These are phyloP conservation scores for Corynascus novoguineensis DNA, from an alignment of 495 filamentous ascomycete species.

Conservation along the genomic window DNA sequence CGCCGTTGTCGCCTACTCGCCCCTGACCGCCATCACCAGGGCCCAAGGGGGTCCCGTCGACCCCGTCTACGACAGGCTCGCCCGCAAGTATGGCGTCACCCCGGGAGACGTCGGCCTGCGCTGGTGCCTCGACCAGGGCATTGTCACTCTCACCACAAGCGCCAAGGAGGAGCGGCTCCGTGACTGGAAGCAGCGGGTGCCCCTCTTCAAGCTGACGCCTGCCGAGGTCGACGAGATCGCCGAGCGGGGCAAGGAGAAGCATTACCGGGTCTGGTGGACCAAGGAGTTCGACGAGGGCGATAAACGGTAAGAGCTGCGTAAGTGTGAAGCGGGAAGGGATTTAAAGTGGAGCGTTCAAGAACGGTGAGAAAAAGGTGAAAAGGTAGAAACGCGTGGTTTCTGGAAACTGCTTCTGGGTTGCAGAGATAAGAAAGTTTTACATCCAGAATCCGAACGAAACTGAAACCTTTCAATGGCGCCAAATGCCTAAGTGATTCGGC, in stretches of 20 bases:
- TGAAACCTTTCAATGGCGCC: too few relatives aligned
- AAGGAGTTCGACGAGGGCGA: slow-evolving; percentile 57
- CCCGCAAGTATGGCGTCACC: slow-evolving; percentile 71
- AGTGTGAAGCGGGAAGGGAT: not conserved
- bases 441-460: too few relatives aligned
- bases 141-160: slow-evolving; percentile 75
- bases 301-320: slow-evolving; percentile 37
- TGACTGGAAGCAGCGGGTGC: slow-evolving; percentile 55
- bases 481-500: too few relatives aligned
- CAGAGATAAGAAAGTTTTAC: too few relatives aligned
- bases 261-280: slow-evolving; percentile 64
- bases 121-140: slow-evolving; percentile 76
- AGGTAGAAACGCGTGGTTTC: too few relatives aligned
- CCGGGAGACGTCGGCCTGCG: slow-evolving; percentile 64
- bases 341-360: not conserved
- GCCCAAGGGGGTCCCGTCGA: slow-evolving; percentile 66
- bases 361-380: too few relatives aligned
- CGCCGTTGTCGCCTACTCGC: slow-evolving; percentile 62
- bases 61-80: slow-evolving; percentile 51
- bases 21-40: slow-evolving; percentile 61
- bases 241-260: slow-evolving; percentile 56
- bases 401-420: too few relatives aligned
- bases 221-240: slow-evolving; percentile 65
- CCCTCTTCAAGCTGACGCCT: slow-evolving; percentile 63
- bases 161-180: slow-evolving; percentile 63